phyloP scores from a whole-genome alignment of 139 green algal species.

The Tetraselmis striata region DNA sequence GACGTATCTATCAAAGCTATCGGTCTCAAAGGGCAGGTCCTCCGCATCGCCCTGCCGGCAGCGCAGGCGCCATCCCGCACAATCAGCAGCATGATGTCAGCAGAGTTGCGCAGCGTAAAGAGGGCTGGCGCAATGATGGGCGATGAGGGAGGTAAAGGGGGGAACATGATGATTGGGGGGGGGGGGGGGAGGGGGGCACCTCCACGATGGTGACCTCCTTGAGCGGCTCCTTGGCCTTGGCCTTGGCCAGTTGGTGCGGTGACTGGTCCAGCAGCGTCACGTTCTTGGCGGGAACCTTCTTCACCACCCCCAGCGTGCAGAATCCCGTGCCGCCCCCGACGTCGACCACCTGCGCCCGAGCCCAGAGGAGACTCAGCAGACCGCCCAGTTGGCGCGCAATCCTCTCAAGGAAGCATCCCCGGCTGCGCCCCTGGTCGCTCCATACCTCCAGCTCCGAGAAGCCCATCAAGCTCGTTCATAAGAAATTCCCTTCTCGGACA shows the following conservation, averaged over 20 bases:
- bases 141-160: too few species aligned
- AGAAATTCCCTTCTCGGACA: too few species aligned
- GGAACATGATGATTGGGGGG: too few species aligned
- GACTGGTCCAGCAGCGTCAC: constrained; percentile 92
- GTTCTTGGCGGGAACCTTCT: constrained; percentile 61
- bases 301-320: constrained; percentile 82
- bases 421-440: too few species aligned
- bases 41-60: constrained; percentile 88
- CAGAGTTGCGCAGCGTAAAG: not conserved
- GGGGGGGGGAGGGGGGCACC: constrained; percentile 25
- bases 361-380: constrained; percentile 1
- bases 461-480: too few species aligned
- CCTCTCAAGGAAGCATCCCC: too few species aligned
- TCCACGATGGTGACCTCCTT: constrained; percentile 86
- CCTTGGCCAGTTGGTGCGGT: constrained; percentile 90
- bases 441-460: too few species aligned
- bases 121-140: too few species aligned
- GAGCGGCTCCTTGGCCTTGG: constrained; percentile 73
- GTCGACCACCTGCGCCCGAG: constrained; percentile 66
- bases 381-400: too few species aligned
- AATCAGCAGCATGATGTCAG: not conserved
- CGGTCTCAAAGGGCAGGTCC: constrained; percentile 81
- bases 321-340: constrained; percentile 92
- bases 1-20: constrained; percentile 88
- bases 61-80: too few species aligned